These are phyloP conservation scores for Scortechinia acanthostroma DNA, from an alignment of 2,329 filamentous ascomycete genomes.

Conservation along the genomic window DNA sequence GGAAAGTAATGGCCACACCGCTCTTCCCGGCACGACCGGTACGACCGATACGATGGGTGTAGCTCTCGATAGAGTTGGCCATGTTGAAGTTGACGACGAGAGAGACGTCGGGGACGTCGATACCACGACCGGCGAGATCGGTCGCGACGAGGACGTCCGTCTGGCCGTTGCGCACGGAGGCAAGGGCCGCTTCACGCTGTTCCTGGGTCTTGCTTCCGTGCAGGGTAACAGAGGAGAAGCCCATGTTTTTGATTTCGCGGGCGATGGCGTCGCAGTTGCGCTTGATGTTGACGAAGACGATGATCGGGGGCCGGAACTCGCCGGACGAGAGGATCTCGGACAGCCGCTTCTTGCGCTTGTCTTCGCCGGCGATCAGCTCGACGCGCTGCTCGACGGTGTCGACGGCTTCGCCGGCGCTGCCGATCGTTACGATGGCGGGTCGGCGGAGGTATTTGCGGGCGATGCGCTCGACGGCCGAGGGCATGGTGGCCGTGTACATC, in stretches of 20 bases:
- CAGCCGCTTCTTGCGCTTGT: constrained; percentile 94
- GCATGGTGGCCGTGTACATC: constrained; percentile 99
- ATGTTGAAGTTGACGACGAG: constrained; percentile 99
- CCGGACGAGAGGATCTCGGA: constrained; percentile 76
- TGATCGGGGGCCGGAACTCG: constrained; percentile 82
- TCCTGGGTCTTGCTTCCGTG: constrained; percentile 97
- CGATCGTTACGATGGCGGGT: constrained; percentile 89
- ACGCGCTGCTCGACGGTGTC: constrained; percentile 97
- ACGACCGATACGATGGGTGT: constrained; percentile 92
- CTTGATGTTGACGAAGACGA: constrained; percentile 99
- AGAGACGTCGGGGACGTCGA: constrained; percentile 89
- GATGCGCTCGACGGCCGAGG: constrained; percentile 82
- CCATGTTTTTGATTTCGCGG: constrained; percentile 87
- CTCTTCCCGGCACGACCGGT: constrained; percentile 96
- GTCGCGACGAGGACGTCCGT: constrained; percentile 90
- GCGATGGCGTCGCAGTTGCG: constrained; percentile 95
- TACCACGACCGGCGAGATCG: constrained; percentile 91
- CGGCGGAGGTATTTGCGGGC: constrained; percentile 93
- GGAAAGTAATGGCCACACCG: constrained; percentile 91
- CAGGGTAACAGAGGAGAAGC: constrained; percentile 80
- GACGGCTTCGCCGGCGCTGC: constrained; percentile 88
- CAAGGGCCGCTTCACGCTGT: constrained; percentile 87
- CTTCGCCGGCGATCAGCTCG: constrained; percentile 83
- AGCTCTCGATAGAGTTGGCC: constrained; percentile 84
- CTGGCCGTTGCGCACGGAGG: constrained; percentile 71